phyloP scores from a whole-genome alignment of 1,284 basidiomycete species.

The Ceratobasidium theobromae region DNA sequence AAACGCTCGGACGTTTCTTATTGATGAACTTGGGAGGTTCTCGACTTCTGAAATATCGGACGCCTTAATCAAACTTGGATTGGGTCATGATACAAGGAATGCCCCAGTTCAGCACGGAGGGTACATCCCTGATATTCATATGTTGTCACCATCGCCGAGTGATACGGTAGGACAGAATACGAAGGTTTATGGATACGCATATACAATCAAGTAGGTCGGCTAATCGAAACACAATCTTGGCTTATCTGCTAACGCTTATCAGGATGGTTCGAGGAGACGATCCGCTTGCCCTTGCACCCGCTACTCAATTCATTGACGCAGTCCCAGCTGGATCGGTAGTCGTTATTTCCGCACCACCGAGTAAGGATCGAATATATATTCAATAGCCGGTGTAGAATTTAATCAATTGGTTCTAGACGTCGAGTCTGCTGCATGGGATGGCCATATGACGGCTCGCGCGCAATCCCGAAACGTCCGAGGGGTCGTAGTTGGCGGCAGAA shows the following conservation, averaged over 20 bases:
- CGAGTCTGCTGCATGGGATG: constrained; percentile 89
- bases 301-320: constrained; percentile 83
- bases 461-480: constrained; percentile 66
- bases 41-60: constrained; percentile 88
- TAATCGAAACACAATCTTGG: constrained; percentile 19
- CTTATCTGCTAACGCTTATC: not conserved
- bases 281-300: constrained; percentile 62
- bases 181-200: constrained; percentile 71
- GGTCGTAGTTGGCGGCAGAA: constrained; percentile 76
- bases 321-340: constrained; percentile 67
- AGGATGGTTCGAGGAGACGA: constrained; percentile 70
- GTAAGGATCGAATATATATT: constrained; percentile 51
- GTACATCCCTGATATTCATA: constrained; percentile 75
- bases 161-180: constrained; percentile 46
- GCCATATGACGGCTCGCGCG: constrained; percentile 87
- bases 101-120: constrained; percentile 64
- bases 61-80: constrained; percentile 81
- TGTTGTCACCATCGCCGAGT: constrained; percentile 51
- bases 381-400: too few relatives aligned
- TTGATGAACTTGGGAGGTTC: constrained; percentile 24
- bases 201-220: constrained; percentile 65
- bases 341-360: constrained; percentile 74
- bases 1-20: not conserved
- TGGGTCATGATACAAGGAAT: constrained; percentile 8
- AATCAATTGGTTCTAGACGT: constrained; percentile 50